phyloP scores from a whole-genome alignment of 192 early-diverging fungal genomes.

The Entomortierella beljakovae region DNA sequence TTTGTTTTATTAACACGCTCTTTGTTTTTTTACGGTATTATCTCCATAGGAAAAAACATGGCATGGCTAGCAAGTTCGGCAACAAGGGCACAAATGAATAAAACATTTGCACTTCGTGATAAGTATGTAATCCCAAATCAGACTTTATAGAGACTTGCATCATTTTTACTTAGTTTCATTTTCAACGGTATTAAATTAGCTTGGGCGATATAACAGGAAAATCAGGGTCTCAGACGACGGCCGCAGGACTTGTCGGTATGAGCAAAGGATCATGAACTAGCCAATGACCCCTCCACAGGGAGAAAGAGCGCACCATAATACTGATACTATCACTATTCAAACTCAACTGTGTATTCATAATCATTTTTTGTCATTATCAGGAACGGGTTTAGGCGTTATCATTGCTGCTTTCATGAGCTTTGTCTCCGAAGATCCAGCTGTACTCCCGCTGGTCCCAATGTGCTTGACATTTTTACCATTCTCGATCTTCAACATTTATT shows the following conservation, averaged over 20 bases:
- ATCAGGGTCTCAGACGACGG: conserved; percentile 82
- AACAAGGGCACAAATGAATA: conserved; percentile 85
- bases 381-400: conserved; percentile 55
- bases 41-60: conserved; percentile 74
- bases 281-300: too few relatives aligned
- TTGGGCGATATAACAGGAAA: conserved; percentile 90
- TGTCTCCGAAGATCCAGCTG: conserved; percentile 36
- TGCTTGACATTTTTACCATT: conserved; percentile 77
- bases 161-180: neutral
- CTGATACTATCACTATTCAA: neutral
- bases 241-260: conserved; percentile 85
- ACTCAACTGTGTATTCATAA: neutral
- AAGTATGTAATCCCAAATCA: conserved; percentile 60
- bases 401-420: conserved; percentile 61
- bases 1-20: too few relatives aligned
- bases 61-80: conserved; percentile 87
- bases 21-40: neutral
- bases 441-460: conserved; percentile 63
- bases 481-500: conserved; percentile 75
- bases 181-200: conserved; percentile 16
- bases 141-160: neutral
- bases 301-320: too few relatives aligned
- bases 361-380: conserved; percentile 17
- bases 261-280: neutral
- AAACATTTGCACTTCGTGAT: conserved; percentile 75